phyloP scores from a whole-genome alignment of 805 yeast genomes.

The Blastobotrys attinorum region DNA sequence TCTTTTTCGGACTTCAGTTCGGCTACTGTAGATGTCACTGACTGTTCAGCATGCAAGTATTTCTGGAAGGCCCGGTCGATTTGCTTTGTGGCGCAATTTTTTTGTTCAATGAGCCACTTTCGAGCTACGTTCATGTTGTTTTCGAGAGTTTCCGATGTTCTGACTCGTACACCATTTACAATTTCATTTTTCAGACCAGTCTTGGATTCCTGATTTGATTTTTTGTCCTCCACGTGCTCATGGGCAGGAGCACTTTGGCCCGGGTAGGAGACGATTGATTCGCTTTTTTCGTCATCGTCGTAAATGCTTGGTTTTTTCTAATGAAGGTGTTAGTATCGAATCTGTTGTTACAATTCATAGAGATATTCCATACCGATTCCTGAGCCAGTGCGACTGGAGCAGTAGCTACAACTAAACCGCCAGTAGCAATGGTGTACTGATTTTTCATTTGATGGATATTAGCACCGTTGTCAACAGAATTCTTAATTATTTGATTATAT shows the following conservation, averaged over 20 bases:
- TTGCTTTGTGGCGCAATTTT: conserved; percentile 31
- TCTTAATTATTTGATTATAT: too few species aligned
- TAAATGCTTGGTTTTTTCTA: conserved; percentile 12
- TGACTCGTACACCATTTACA: conserved; percentile 50
- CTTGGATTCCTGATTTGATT: conserved; percentile 5
- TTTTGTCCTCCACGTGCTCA: conserved; percentile 13
- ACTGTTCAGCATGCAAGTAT: conserved; percentile 53
- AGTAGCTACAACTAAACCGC: too few species aligned
- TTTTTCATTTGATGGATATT: too few species aligned
- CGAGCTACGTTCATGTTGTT: conserved; percentile 42
- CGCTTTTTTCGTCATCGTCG: conserved; percentile 20
- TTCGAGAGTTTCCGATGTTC: conserved; percentile 45
- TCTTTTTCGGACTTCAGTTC: conserved; percentile 57
- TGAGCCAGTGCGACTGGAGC: too few species aligned
- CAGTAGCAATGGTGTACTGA: not conserved
- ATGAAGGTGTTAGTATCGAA: conserved; percentile 11
- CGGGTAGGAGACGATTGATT: conserved; percentile 21
- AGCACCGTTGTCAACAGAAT: not conserved
- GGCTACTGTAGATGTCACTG: conserved; percentile 54
- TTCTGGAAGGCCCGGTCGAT: conserved; percentile 42
- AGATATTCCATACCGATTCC: too few species aligned
- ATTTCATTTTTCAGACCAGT: conserved; percentile 22
- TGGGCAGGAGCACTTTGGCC: conserved; percentile 20
- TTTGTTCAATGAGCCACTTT: conserved; percentile 31
- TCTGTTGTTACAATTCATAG: too few species aligned